Evolutionary conservation across 768 basidiomycete species (phyloP), one percentile per base, ranked within the genome.

Genomic region (Suillus alpinus): DNA sequence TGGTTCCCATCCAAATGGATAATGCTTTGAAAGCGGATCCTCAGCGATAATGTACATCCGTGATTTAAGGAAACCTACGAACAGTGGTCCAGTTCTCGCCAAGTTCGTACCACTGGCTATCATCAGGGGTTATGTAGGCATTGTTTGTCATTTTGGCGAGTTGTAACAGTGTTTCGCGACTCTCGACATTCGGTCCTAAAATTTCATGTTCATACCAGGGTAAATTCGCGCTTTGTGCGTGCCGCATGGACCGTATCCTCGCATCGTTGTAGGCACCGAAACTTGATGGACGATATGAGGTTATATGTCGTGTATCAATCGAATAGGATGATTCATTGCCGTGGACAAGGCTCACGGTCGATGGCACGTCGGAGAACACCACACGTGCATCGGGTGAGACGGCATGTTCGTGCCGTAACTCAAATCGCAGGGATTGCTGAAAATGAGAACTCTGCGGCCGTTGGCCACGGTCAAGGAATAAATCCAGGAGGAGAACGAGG

Each of bases 121-220:
- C 85, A 8, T 80, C 79, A 0, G 85, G 85, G 12, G 78, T 69
- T 16, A 89, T 75, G 77, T 98, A 98, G 52, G 96, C 94, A 69
- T 98, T 94, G 68, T 88, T 92, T 43, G 93, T 85, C 92, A 99
- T 98, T 84, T 94, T 97, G 10, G 95, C 96, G 51, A 99, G 81
- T 61, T 85, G 78, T 37, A 91, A 78, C 34, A 98, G 76, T 2
- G 92, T 90, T 63, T 88, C 84, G 46, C 92, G 80, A 56, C 83
- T 85, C 67, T 87, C 85, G 23, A 92, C 82, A 72, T 98, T 87
- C 2, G 96, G 96, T 0, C 78, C 90, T 3, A 77, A 58, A 1
- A 93, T 77, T 61, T 91, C 88, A 6, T 87, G 84, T 68, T 90
- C 88, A 9, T 88, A 83, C 95, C 95, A 98, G 7, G 74, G 72